A percentile compares a stretch with the other conserved stretches of the same genome.
phyloP scores from a whole-genome alignment of 306 rosid species.

The Vigna angularis region DNA sequence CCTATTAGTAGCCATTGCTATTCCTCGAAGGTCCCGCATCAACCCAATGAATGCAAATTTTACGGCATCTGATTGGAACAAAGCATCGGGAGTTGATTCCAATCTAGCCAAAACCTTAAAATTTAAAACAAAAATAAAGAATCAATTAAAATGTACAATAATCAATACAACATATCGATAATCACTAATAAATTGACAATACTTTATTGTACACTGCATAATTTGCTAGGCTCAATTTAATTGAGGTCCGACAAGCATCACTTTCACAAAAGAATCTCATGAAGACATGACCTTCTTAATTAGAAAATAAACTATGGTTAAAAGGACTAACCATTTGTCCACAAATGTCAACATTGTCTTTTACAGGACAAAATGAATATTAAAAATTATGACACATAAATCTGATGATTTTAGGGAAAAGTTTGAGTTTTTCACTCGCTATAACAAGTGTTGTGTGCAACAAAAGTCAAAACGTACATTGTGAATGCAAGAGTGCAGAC shows the following conservation, averaged over 20 bases:
- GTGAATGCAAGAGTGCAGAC: too few species aligned
- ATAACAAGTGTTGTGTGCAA: too few species aligned
- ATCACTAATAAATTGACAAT: conserved; percentile 14
- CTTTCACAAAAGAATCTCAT: neutral
- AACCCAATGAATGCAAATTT: conserved; percentile 56
- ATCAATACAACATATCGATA: neutral
- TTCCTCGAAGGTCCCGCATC: conserved; percentile 59
- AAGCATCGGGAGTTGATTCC: conserved; percentile 52
- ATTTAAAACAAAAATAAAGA: conserved; percentile 1
- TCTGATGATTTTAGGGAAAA: too few species aligned
- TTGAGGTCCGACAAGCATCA: conserved; percentile 3
- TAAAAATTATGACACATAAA: neutral
- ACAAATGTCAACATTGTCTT: neutral
- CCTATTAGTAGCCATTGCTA: conserved; percentile 61
- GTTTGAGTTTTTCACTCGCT: too few species aligned
- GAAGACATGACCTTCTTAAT: neutral
- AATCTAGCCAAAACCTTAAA: conserved; percentile 46
- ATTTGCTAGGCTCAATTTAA: neutral
- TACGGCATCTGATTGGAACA: conserved; percentile 52
- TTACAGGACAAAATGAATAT: neutral
- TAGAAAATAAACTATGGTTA: neutral
- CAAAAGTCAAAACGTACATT: too few species aligned
- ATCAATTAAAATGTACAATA: conserved; percentile 35
- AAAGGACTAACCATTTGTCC: conserved; percentile 3
- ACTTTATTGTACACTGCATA: neutral